These are phyloP conservation scores for Magnaporthiopsis incrustans DNA, from an alignment of 2,329 filamentous ascomycete species.

Conservation along the genomic window DNA sequence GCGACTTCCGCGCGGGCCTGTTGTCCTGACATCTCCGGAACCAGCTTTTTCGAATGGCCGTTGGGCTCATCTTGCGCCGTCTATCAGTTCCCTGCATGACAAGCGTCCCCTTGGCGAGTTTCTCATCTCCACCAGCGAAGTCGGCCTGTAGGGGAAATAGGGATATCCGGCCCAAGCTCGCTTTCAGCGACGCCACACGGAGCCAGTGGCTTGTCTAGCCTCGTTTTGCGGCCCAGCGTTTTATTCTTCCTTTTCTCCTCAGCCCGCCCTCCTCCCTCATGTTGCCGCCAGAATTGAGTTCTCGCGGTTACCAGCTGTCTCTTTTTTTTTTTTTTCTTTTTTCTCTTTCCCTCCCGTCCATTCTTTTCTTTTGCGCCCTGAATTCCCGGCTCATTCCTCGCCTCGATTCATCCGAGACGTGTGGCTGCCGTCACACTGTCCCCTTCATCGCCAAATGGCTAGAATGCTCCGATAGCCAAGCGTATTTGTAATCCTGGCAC, in stretches of 20 bases:
- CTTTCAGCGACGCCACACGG: background rate
- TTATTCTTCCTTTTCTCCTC: background rate
- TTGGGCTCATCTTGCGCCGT: background rate
- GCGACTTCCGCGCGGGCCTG: too few relatives aligned
- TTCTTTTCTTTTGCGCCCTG: constrained; percentile 3
- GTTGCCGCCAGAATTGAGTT: background rate
- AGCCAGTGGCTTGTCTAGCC: background rate
- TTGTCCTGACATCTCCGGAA: background rate
- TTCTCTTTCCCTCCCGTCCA: constrained; percentile 1
- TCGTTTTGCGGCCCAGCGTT: background rate
- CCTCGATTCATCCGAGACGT: background rate
- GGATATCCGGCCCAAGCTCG: background rate
- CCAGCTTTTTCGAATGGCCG: too few relatives aligned
- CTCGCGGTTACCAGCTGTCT: background rate
- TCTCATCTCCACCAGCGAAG: background rate
- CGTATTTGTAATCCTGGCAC: background rate
- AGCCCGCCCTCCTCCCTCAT: background rate
- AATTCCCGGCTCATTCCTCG: background rate
- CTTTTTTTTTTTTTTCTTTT: constrained; percentile 3
- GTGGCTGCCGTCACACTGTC: background rate
- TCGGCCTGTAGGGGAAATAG: background rate
- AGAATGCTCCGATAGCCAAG: background rate
- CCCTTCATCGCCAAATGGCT: background rate
- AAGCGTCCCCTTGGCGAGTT: background rate
- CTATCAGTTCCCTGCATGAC: background rate